Conservation (phyloP, 2,329 filamentous ascomycete genomes). For the Dactylellina drechsleri region DNA sequence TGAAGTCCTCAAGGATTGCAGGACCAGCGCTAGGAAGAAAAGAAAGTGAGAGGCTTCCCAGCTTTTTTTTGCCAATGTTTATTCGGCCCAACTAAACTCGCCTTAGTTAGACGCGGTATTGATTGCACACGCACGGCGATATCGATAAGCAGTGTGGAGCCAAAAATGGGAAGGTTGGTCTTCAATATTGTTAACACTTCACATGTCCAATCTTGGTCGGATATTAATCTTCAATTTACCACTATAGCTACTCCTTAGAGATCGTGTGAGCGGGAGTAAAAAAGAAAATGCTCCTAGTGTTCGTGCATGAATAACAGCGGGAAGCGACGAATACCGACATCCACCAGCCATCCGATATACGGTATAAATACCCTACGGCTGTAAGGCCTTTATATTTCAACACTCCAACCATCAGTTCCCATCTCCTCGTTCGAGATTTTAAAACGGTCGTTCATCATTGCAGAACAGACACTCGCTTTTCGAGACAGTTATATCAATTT, state of each 20-base stretch:
- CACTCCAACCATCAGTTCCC: neutral
- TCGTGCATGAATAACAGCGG: neutral
- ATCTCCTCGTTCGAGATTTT: slow-evolving; percentile 4
- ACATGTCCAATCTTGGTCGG: neutral
- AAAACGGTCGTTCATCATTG: slow-evolving; percentile 6
- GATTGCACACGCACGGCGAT: neutral
- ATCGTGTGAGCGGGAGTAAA: neutral
- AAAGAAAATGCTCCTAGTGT: slow-evolving; percentile 10
- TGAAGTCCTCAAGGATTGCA: neutral
- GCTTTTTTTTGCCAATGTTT: neutral
- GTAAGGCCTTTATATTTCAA: neutral
- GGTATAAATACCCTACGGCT: neutral
- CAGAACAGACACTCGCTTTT: slow-evolving; percentile 5
- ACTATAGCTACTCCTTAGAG: too few species aligned
- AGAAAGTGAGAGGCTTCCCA: neutral
- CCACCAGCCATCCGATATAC: neutral
- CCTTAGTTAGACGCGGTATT: slow-evolving; percentile 9
- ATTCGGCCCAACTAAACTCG: neutral
- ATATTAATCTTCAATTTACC: neutral
- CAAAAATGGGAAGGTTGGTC: neutral
- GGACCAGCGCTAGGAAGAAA: neutral
- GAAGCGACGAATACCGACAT: neutral
- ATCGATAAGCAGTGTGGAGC: neutral
- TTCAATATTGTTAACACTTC: slow-evolving; percentile 3
- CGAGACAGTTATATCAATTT: slow-evolving; percentile 1